Evolutionary conservation across 106 monocot species (phyloP).

Genomic region (Chionographis japonica): DNA sequence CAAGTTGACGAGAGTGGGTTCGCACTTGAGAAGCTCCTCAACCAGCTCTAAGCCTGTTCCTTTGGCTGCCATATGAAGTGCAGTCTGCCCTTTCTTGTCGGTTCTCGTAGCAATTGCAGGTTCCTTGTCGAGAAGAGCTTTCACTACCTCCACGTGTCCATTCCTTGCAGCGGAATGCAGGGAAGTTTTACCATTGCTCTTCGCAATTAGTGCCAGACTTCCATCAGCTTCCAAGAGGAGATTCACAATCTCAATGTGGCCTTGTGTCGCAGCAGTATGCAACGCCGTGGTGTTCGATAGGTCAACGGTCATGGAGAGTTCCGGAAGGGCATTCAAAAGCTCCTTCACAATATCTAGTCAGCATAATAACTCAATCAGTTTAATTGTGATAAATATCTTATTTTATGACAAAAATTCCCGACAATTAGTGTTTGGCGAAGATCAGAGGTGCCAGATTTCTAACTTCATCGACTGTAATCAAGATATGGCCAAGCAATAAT

Average conservation of each 20-base stretch:
- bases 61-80: conserved; percentile 93
- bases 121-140: conserved; percentile 49
- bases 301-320: conserved; percentile 82
- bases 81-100: conserved; percentile 94
- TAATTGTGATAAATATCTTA: background rate
- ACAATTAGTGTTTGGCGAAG: too few species aligned
- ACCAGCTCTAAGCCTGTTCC: conserved; percentile 67
- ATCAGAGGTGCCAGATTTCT: too few species aligned
- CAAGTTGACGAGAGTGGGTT: conserved; percentile 39
- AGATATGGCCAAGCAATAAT: too few species aligned
- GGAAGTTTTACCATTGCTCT: conserved; percentile 88
- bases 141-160: conserved; percentile 68
- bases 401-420: background rate
- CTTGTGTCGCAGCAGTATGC: conserved; percentile 77
- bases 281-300: conserved; percentile 77
- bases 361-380: background rate
- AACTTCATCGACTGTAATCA: too few species aligned
- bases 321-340: conserved; percentile 56
- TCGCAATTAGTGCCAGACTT: conserved; percentile 67
- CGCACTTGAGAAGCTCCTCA: conserved; percentile 59
- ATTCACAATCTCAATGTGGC: conserved; percentile 72
- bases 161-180: conserved; percentile 85
- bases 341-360: conserved; percentile 58
- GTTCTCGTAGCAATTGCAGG: conserved; percentile 43
- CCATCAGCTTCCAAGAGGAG: conserved; percentile 66